Evolutionary conservation across 148 eudicot species (phyloP), one percentile per base, ranked within the genome.

Genomic region (Nepenthes mirabilis): DNA sequence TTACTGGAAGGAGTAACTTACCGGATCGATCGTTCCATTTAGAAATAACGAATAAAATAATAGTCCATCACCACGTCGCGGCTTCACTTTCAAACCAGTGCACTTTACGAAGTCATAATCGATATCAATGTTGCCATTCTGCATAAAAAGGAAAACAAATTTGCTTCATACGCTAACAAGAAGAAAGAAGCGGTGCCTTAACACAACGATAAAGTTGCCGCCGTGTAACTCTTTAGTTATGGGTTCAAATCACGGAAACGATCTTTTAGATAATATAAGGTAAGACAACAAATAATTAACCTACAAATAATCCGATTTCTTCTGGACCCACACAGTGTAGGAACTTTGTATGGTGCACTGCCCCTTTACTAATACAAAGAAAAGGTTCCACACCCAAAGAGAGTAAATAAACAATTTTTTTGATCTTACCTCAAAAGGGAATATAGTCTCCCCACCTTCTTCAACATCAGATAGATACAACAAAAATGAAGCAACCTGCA

Each of bases 371-470:
- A 23, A 23, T 23, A 23, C 23, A 23, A 23, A 23, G 23, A 23
- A 23, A 23, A 23, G 23, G 23, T 23, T 23, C 23, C 45, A 40
- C 8, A 40, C 1, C 45, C 8, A 8, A 40, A 40, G 45, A 40
- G 45, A 40, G 45, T 4, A 40, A 35, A 37, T 37, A 6, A 3
- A 35, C 35, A 40, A 23, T 23, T 23, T 23, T 36, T 55, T 58
- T 47, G 8, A 62, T 34, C 64, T 40, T 70, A 86, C 97, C 95
- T 86, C 97, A 50, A 71, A 90, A 1, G 97, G 97, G 60, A 90
- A 90, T 95, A 86, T 84, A 54, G 97, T 90, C 82, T 86, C 97
- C 9, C 97, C 97, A 48, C 97, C 97, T 80, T 80, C 91, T 79
- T 86, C 91, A 60, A 86, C 97, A 67, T 87, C 88, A 37, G 97